Conservation (phyloP, 768 basidiomycete genomes). For the Agaricus bisporus region DNA sequence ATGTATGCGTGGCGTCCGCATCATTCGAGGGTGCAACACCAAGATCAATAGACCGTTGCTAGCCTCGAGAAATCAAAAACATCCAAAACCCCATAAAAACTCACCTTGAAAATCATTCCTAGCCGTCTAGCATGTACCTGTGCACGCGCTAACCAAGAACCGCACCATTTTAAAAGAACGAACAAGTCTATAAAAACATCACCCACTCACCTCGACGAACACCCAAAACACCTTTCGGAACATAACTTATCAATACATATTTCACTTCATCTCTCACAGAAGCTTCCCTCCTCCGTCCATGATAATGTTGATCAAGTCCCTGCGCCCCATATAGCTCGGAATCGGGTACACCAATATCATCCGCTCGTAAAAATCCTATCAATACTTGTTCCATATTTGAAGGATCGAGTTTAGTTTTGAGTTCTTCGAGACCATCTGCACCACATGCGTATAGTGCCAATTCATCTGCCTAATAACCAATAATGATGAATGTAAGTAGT, state of each 20-base stretch:
- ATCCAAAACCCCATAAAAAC: conserved; percentile 4
- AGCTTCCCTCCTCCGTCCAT: not conserved
- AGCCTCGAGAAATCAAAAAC: too few relatives aligned
- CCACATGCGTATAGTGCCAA: conserved; percentile 35
- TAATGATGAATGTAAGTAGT: conserved; percentile 6
- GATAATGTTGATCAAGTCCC: not conserved
- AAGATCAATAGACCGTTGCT: too few relatives aligned
- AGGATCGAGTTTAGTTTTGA: conserved; percentile 33
- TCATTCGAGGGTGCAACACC: too few relatives aligned
- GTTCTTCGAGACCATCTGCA: conserved; percentile 34
- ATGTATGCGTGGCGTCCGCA: not conserved
- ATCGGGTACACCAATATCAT: not conserved
- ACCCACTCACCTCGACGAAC: conserved; percentile 19
- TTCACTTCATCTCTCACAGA: not conserved
- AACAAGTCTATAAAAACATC: not conserved
- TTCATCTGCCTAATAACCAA: conserved; percentile 26
- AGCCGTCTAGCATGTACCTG: conserved; percentile 43
- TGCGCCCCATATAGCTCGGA: too few relatives aligned
- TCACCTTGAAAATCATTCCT: conserved; percentile 40
- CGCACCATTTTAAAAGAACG: too few relatives aligned
- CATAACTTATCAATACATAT: not conserved
- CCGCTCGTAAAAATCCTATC: conserved; percentile 36
- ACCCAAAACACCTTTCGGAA: conserved; percentile 4
- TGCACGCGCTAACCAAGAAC: conserved; percentile 28
- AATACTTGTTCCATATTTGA: conserved; percentile 31